Conservation (phyloP, 2,329 filamentous ascomycete species). For the Diaporthe sp. region DNA sequence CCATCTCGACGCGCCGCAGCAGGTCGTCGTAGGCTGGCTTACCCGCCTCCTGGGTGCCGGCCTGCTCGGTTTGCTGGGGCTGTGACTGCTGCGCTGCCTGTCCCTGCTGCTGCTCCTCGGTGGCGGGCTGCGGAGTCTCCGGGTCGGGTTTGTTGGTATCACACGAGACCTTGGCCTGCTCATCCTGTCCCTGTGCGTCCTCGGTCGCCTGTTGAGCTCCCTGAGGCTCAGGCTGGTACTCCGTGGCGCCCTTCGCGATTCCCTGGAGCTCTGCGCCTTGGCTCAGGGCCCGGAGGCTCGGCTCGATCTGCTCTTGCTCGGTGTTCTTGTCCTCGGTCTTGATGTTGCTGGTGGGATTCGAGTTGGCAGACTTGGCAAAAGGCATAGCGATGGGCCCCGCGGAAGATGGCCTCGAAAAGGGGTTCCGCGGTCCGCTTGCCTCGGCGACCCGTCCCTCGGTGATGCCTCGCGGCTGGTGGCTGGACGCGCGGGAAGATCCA, state of each 20-base stretch:
- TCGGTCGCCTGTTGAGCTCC: too few relatives aligned
- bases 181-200: not conserved
- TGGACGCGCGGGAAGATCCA: not conserved
- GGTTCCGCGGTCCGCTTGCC: not conserved
- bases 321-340: not conserved
- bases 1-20: not conserved
- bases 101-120: not conserved
- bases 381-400: not conserved
- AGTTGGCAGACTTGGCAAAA: not conserved
- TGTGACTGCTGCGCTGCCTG: not conserved
- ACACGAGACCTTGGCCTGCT: not conserved
- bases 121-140: not conserved
- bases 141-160: too few relatives aligned
- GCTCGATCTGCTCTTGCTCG: not conserved
- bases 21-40: not conserved
- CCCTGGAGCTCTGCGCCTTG: not conserved
- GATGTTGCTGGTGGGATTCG: not conserved
- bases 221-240: not conserved
- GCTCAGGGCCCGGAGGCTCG: not conserved
- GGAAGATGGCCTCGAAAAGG: not conserved
- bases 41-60: accelerated
- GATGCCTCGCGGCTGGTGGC: not conserved
- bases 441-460: not conserved
- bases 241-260: not conserved
- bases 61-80: not conserved